Base-by-base conservation (phyloP, 75 land plant genomes). In the Selaginella tamariscina region DNA sequence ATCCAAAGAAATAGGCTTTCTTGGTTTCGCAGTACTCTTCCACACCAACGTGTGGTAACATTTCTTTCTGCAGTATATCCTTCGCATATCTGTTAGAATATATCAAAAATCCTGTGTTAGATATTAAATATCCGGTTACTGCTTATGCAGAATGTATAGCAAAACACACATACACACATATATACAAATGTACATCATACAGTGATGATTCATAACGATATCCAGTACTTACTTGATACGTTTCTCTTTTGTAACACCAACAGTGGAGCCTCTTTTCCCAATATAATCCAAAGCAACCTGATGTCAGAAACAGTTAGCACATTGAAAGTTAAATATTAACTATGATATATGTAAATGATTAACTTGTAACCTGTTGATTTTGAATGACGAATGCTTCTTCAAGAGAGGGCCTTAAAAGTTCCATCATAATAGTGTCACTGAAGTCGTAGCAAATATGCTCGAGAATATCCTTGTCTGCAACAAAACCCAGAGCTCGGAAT, bases 311-410 rank as follows among this genome's bases (percentile, higher is more conserved):
- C 24, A 66, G 31, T 64, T 11, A 49, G 54, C 2, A n/a, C 30
- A 23, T 21, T 20, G 32, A 30, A 57, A 30, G 33, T 30, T 20
- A 18, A 9, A 24, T 30, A 27, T 30, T 1, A 11, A 8, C 65
- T 64, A 30, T 64, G 31, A 1, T 32, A 30, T 30, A 29, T 15
- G 31, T 11, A 21, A 23, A 64, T 26, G 9, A 26, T 11, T 29
- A 70, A 32, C 15, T 2, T 57, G 26, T 32, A 55, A 90, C 96
- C 89, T 90, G 97, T 66, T 95, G 99, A 73, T 95, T 95, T 65
- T 95, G 99, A 55, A 95, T 95, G 0, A 95, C 99, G 78, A 95
- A 95, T 27, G 99, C 97, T 70, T 95, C 99, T 70, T 95, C 99
- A 32, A 95, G 32, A 15, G 99, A 95, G 29, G 99, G 99, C 30